Conservation (phyloP, 768 basidiomycete genomes). For the Coprinopsis strossmayeri region DNA sequence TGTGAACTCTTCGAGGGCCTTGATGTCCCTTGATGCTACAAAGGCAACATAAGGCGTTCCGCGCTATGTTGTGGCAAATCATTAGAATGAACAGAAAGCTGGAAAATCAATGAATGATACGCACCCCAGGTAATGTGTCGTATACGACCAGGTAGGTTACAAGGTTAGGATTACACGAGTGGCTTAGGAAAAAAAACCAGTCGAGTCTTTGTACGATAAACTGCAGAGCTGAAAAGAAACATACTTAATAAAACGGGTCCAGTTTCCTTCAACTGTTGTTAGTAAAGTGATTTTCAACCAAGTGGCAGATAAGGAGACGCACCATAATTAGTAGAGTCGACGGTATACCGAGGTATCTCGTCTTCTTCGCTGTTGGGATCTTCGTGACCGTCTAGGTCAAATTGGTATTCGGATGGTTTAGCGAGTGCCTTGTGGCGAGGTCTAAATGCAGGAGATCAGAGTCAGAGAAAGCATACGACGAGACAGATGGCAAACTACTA, state of each 20-base stretch:
- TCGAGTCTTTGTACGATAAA: neutral
- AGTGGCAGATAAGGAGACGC: neutral
- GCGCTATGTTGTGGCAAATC: neutral
- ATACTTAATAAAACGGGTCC: conserved; percentile 3
- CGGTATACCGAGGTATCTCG: neutral
- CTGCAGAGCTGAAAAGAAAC: neutral
- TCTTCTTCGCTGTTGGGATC: neutral
- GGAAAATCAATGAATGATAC: neutral
- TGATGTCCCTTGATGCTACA: neutral
- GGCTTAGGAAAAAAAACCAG: neutral
- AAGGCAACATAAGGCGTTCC: neutral
- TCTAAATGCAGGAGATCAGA: neutral
- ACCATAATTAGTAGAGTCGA: neutral
- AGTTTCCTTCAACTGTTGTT: neutral
- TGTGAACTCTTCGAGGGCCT: neutral
- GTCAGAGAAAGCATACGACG: neutral
- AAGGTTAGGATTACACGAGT: neutral
- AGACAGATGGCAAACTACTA: conserved; percentile 28
- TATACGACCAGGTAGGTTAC: neutral
- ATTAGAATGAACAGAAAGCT: neutral
- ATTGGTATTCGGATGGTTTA: neutral
- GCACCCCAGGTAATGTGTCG: neutral
- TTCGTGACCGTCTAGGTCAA: neutral
- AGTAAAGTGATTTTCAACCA: neutral
- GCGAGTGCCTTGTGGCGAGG: neutral